These are phyloP conservation scores for Pseudoscleropodium purum DNA, from an alignment of 225 moss, liverwort and hornwort genomes.

Conservation along the genomic window DNA sequence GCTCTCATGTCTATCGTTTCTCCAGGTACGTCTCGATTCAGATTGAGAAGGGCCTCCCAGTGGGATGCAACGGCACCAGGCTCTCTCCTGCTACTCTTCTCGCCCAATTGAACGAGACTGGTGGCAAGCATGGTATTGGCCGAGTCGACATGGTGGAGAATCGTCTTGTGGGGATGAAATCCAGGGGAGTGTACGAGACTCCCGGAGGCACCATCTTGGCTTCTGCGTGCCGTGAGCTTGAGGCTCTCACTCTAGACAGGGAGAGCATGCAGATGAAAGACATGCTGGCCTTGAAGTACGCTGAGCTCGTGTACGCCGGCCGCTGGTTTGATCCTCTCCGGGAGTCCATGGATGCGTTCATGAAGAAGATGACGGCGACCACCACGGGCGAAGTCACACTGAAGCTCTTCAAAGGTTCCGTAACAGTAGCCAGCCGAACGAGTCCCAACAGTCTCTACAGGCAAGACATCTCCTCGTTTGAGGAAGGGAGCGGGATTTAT, in stretches of 20 bases:
- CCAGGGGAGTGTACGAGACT: constrained; percentile 89
- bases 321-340: constrained; percentile 96
- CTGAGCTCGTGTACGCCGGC: constrained; percentile 85
- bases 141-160: constrained; percentile 97
- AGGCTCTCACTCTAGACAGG: constrained; percentile 84
- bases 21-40: constrained; percentile 72
- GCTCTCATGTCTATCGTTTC: neutral
- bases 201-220: constrained; percentile 90
- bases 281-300: constrained; percentile 75
- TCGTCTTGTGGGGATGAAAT: constrained; percentile 92
- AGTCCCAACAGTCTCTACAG: constrained; percentile 88
- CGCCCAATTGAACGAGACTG: constrained; percentile 55
- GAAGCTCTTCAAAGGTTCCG: constrained; percentile 78
- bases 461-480: constrained; percentile 91
- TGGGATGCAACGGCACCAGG: constrained; percentile 37
- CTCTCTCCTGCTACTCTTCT: constrained; percentile 74
- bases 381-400: constrained; percentile 73
- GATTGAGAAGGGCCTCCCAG: constrained; percentile 66
- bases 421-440: constrained; percentile 56
- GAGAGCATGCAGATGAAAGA: constrained; percentile 92
- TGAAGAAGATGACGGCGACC: constrained; percentile 86
- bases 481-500: constrained; percentile 91
- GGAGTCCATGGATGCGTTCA: constrained; percentile 89
- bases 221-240: constrained; percentile 67
- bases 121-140: constrained; percentile 77